Conservation (phyloP, 2,329 filamentous ascomycete species). For the Botrytis squamosa region DNA sequence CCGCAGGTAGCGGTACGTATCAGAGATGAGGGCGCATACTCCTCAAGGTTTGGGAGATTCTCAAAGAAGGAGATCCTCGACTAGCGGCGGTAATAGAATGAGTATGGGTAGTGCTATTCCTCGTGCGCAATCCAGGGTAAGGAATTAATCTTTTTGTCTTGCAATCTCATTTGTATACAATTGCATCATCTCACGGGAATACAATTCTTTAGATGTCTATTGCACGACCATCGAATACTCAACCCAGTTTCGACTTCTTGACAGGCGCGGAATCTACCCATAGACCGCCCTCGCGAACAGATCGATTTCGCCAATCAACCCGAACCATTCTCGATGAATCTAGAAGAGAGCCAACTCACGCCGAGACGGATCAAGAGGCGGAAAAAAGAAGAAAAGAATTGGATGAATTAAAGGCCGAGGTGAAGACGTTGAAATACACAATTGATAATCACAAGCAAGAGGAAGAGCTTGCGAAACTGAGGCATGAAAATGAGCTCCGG, state of each 20-base stretch:
- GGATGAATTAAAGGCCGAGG: constrained; percentile 85
- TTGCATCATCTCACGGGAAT: constrained; percentile 11
- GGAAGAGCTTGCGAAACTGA: constrained; percentile 72
- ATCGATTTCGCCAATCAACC: constrained; percentile 41
- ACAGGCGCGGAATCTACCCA: constrained; percentile 49
- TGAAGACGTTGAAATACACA: constrained; percentile 85
- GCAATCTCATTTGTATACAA: background rate
- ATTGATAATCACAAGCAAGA: constrained; percentile 86
- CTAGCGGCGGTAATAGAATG: constrained; percentile 30
- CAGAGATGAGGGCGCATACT: constrained; percentile 37
- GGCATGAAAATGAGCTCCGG: constrained; percentile 80
- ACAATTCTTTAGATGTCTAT: constrained; percentile 41
- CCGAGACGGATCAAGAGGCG: constrained; percentile 31
- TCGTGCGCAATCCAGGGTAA: constrained; percentile 35
- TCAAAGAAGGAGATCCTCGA: constrained; percentile 33
- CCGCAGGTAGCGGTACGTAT: background rate
- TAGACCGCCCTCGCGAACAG: constrained; percentile 36
- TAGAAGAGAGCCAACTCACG: constrained; percentile 53
- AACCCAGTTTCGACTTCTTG: constrained; percentile 60
- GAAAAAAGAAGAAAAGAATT: constrained; percentile 41
- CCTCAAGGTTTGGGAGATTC: constrained; percentile 32
- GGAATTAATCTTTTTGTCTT: constrained; percentile 19
- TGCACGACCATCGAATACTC: constrained; percentile 49
- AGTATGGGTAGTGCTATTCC: constrained; percentile 38
- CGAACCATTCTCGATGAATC: constrained; percentile 57